phyloP scores from a whole-genome alignment of 2,329 filamentous ascomycete species.

The Pseudogymnoascus sp. region DNA sequence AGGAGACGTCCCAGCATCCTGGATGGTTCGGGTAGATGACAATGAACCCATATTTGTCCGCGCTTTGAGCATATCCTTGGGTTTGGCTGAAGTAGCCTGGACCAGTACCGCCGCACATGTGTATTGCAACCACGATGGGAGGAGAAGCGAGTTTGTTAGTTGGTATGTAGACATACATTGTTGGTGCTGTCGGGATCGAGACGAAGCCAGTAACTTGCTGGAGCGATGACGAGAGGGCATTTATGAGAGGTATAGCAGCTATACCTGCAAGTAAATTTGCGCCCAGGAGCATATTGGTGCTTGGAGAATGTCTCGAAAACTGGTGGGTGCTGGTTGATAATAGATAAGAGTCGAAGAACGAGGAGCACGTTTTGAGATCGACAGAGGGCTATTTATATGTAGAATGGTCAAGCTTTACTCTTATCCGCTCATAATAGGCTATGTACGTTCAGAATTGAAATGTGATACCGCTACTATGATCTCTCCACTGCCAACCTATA shows the following conservation, averaged over 20 bases:
- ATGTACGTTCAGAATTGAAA: neutral
- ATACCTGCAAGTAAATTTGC: neutral
- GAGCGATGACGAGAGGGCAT: slow-evolving; percentile 9
- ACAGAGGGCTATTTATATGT: neutral
- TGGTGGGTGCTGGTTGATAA: neutral
- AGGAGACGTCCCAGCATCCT: slow-evolving; percentile 52
- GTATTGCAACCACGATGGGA: slow-evolving; percentile 22
- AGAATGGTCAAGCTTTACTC: neutral
- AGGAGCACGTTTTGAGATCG: neutral
- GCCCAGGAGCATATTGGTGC: neutral
- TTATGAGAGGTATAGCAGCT: neutral
- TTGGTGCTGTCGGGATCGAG: slow-evolving; percentile 18
- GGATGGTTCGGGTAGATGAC: slow-evolving; percentile 50
- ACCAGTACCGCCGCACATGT: slow-evolving; percentile 8
- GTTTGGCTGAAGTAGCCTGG: slow-evolving; percentile 23
- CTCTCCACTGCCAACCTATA: neutral
- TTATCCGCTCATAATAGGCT: neutral
- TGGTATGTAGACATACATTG: slow-evolving; percentile 24
- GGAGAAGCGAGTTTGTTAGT: slow-evolving; percentile 13
- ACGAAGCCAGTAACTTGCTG: slow-evolving; percentile 16
- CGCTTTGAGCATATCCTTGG: slow-evolving; percentile 31
- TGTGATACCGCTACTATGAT: neutral
- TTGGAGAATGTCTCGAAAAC: neutral
- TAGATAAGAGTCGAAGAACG: neutral
- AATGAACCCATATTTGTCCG: slow-evolving; percentile 48